phyloP scores from a whole-genome alignment of 1,284 basidiomycete species.

The Peniophora sp. region DNA sequence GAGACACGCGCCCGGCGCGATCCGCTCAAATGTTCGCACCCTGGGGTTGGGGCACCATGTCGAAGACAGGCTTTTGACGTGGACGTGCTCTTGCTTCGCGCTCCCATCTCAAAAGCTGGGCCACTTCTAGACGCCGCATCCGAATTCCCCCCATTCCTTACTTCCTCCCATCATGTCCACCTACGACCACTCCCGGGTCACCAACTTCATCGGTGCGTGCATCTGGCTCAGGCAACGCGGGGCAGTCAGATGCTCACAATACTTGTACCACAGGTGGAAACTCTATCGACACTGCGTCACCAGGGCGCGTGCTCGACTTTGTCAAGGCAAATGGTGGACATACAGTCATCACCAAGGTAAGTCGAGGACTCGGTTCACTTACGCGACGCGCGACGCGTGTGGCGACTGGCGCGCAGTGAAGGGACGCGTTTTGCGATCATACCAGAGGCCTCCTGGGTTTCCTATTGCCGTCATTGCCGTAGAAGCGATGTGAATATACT shows the following conservation, averaged over 20 bases:
- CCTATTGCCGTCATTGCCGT: too few relatives aligned
- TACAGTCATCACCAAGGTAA: slow-evolving; percentile 95
- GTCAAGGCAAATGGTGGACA: slow-evolving; percentile 91
- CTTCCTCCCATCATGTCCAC: slow-evolving; percentile 38
- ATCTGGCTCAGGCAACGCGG: slow-evolving; percentile 7
- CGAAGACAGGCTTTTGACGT: too few relatives aligned
- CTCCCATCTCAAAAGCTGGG: too few relatives aligned
- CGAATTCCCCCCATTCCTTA: too few relatives aligned
- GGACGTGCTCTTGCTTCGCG: too few relatives aligned
- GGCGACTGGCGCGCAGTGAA: not conserved
- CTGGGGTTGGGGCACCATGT: too few relatives aligned
- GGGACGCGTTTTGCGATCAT: not conserved
- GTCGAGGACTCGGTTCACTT: slow-evolving; percentile 23
- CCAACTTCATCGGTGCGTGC: slow-evolving; percentile 76
- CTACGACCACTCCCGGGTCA: slow-evolving; percentile 73
- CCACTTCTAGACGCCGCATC: too few relatives aligned
- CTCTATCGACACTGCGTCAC: slow-evolving; percentile 76
- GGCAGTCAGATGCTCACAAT: slow-evolving; percentile 9
- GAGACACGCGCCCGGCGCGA: too few relatives aligned
- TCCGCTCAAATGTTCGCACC: too few relatives aligned
- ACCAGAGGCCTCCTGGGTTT: too few relatives aligned
- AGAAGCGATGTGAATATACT: too few relatives aligned
- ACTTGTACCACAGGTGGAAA: slow-evolving; percentile 69
- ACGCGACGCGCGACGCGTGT: not conserved
- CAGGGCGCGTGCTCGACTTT: slow-evolving; percentile 83